phyloP scores from a whole-genome alignment of 805 yeast species.

The Pichia deserticola region DNA sequence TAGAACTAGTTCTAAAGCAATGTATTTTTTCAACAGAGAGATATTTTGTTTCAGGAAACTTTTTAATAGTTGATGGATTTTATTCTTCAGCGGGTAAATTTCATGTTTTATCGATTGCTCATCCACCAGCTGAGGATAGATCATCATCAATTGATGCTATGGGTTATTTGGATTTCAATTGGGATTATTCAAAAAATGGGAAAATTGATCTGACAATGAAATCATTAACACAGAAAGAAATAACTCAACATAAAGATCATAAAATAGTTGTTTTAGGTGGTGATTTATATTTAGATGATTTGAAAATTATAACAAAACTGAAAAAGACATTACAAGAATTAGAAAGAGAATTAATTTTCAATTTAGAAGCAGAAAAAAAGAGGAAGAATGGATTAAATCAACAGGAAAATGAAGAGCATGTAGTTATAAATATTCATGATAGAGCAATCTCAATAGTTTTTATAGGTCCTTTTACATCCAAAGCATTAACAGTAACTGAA shows the following conservation, averaged over 20 bases:
- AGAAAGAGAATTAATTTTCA: conserved; percentile 34
- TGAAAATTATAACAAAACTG: conserved; percentile 52
- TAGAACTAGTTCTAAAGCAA: conserved; percentile 59
- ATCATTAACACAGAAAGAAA: conserved; percentile 46
- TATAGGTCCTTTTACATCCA: conserved; percentile 71
- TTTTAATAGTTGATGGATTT: conserved; percentile 77
- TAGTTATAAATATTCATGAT: not conserved
- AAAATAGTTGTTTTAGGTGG: conserved; percentile 68
- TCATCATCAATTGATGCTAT: conserved; percentile 57
- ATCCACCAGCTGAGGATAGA: conserved; percentile 83
- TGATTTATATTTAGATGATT: conserved; percentile 59
- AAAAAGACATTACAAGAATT: conserved; percentile 52
- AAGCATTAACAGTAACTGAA: conserved; percentile 51
- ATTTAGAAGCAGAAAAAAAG: conserved; percentile 15
- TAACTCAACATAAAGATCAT: conserved; percentile 38
- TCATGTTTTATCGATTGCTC: conserved; percentile 68
- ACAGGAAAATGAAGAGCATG: conserved; percentile 8
- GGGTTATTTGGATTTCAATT: conserved; percentile 67
- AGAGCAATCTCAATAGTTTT: conserved; percentile 48
- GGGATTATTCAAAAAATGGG: conserved; percentile 24
- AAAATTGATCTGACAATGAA: conserved; percentile 58
- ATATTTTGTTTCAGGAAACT: conserved; percentile 68
- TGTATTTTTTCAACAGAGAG: conserved; percentile 56
- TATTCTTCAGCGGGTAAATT: conserved; percentile 67
- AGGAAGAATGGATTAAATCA: not conserved